Percentiles rank a stretch among this genome's conserved stretches.
Evolutionary conservation across 169 alveolate genomes (phyloP).

Genomic region (Plasmodium coatneyi): DNA sequence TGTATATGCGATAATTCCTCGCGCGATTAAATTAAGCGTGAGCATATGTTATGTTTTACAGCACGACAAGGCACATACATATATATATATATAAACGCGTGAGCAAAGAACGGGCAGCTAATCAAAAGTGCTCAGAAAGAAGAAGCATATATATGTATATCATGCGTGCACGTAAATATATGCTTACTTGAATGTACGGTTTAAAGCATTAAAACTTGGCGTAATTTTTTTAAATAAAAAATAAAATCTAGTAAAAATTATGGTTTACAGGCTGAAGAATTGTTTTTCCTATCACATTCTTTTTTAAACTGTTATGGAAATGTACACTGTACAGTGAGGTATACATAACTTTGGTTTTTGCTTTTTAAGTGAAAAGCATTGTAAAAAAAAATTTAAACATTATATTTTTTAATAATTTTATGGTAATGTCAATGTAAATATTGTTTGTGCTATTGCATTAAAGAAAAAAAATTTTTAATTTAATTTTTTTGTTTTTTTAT

Average conservation of each 20-base stretch:
- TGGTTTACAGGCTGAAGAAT: not conserved
- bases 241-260: not conserved
- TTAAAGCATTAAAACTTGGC: not conserved
- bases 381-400: not conserved
- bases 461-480: not conserved
- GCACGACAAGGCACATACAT: not conserved
- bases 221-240: not conserved
- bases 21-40: not conserved
- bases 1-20: not conserved
- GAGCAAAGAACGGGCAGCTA: not conserved
- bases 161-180: not conserved
- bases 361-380: not conserved
- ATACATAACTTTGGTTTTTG: not conserved
- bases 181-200: not conserved
- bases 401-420: not conserved
- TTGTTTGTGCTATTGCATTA: not conserved
- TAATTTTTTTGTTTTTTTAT: not conserved
- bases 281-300: not conserved
- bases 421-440: not conserved
- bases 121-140: not conserved
- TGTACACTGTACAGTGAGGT: not conserved
- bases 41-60: not conserved
- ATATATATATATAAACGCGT: not conserved
- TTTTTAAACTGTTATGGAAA: not conserved
- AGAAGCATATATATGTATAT: not conserved